Evolutionary conservation across 2,329 filamentous ascomycete species (phyloP).

Genomic region (Didymella sp.): DNA sequence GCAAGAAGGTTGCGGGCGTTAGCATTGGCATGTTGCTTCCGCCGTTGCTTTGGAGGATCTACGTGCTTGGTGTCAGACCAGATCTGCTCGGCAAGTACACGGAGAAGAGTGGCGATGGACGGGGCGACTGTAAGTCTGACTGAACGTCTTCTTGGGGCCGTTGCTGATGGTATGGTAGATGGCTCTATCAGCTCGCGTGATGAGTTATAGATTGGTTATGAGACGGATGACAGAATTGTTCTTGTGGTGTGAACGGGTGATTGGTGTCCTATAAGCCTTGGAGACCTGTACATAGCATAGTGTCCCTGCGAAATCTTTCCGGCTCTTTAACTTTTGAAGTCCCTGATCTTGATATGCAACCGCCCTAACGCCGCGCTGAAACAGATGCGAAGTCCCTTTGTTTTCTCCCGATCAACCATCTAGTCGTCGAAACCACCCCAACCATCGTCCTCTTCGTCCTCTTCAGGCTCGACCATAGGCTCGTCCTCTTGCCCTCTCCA

Average conservation of each 20-base stretch:
- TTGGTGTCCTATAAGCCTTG: not conserved
- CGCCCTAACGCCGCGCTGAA: slow-evolving; percentile 40
- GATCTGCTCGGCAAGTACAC: slow-evolving; percentile 32
- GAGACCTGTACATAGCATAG: not conserved
- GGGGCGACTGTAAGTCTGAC: slow-evolving; percentile 19
- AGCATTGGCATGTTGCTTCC: slow-evolving; percentile 30
- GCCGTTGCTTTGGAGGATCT: slow-evolving; percentile 35
- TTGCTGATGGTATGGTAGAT: slow-evolving; percentile 13
- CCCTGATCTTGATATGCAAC: slow-evolving; percentile 11
- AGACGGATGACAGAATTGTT: not conserved
- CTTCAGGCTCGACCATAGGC: slow-evolving; percentile 45
- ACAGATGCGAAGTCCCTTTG: slow-evolving; percentile 17
- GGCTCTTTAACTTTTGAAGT: not conserved
- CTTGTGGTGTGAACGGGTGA: not conserved
- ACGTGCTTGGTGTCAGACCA: slow-evolving; percentile 33
- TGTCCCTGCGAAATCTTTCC: not conserved
- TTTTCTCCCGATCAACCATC: slow-evolving; percentile 22
- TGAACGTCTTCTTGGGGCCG: not conserved
- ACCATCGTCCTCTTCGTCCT: slow-evolving; percentile 63
- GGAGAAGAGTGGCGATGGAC: slow-evolving; percentile 13
- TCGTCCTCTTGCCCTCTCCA: slow-evolving; percentile 57
- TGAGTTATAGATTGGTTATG: not conserved
- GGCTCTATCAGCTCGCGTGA: slow-evolving; percentile 15
- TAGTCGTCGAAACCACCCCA: slow-evolving; percentile 75
- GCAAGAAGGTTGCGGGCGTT: slow-evolving; percentile 23